phyloP scores from a whole-genome alignment of 1,284 basidiomycete species.

The Vanrija sp. region DNA sequence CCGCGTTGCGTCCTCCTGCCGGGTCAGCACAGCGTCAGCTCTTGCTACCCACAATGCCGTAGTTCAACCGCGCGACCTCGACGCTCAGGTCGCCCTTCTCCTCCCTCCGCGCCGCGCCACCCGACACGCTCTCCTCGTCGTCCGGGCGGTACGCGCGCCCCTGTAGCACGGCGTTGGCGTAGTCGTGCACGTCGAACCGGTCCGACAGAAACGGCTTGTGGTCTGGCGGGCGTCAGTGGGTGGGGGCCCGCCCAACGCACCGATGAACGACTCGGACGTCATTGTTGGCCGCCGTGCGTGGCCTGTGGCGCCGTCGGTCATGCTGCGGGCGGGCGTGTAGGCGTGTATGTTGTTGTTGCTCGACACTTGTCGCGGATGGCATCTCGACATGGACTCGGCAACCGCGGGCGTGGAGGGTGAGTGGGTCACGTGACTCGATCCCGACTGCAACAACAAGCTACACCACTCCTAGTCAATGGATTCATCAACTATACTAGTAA shows the following conservation, averaged over 20 bases:
- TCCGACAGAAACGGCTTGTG: slow-evolving; percentile 50
- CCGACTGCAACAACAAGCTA: too few relatives aligned
- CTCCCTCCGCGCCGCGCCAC: slow-evolving; percentile 6
- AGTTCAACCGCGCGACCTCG: slow-evolving; percentile 75
- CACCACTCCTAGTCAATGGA: too few relatives aligned
- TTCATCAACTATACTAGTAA: neutral
- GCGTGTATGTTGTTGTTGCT: too few relatives aligned
- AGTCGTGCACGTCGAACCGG: slow-evolving; percentile 78
- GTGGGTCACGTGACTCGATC: too few relatives aligned
- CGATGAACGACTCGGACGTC: slow-evolving; percentile 16
- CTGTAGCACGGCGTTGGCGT: slow-evolving; percentile 79
- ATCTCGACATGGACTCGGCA: too few relatives aligned
- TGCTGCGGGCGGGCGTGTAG: neutral
- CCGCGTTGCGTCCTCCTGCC: slow-evolving; percentile 74
- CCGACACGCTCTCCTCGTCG: slow-evolving; percentile 6
- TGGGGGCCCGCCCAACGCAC: slow-evolving; percentile 1
- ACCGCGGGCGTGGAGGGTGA: too few relatives aligned
- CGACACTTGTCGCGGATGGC: too few relatives aligned
- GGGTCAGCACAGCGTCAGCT: neutral
- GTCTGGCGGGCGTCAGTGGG: slow-evolving; percentile 24
- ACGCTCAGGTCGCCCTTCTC: slow-evolving; percentile 77
- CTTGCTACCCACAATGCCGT: slow-evolving; percentile 56
- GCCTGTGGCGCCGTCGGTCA: slow-evolving; percentile 1
- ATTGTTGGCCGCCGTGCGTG: slow-evolving; percentile 7
- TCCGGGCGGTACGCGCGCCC: slow-evolving; percentile 65